A percentile compares a stretch with the other conserved stretches of the same genome.
Conservation (phyloP, 108 stramenopile species). For the Hondaea fermentalgiana region DNA sequence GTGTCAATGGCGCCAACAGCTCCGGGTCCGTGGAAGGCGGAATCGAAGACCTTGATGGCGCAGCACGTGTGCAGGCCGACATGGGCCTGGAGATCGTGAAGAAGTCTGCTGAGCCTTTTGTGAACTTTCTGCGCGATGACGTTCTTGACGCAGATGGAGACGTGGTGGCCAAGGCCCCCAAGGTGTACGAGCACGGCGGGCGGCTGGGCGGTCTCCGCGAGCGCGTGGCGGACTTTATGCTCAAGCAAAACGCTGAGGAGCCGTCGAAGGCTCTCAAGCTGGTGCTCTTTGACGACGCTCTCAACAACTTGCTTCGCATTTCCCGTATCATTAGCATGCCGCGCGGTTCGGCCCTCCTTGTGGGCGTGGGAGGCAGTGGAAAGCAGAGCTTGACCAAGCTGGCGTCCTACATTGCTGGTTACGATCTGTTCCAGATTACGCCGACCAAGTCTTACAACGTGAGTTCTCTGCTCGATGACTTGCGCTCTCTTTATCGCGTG, state of each 20-base stretch:
- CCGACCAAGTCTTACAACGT: conserved; percentile 75
- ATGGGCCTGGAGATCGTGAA: not conserved
- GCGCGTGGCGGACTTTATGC: conserved; percentile 60
- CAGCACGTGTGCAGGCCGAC: conserved; percentile 20
- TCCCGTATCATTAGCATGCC: conserved; percentile 75
- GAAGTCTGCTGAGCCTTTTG: conserved; percentile 61
- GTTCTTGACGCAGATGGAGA: conserved; percentile 70
- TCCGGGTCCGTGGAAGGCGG: not conserved
- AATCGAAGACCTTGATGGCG: conserved; percentile 27
- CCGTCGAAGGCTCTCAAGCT: conserved; percentile 71
- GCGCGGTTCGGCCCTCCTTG: conserved; percentile 69
- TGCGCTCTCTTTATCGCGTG: conserved; percentile 65
- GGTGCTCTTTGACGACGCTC: conserved; percentile 81
- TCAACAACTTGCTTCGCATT: conserved; percentile 71
- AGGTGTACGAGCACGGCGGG: conserved; percentile 77
- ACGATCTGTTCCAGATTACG: conserved; percentile 76
- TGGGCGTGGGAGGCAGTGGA: conserved; percentile 80
- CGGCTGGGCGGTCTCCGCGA: conserved; percentile 59
- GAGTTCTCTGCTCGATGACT: conserved; percentile 67
- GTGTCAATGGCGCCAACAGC: not conserved
- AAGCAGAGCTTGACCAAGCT: conserved; percentile 75
- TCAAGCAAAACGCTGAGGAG: conserved; percentile 68
- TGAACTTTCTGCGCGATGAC: conserved; percentile 73
- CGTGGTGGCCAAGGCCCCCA: conserved; percentile 70
- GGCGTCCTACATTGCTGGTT: conserved; percentile 67